Percentiles rank a stretch among this genome's conserved stretches.
Conservation (phyloP, 805 yeast species). For the Saccharomyces paradoxus region DNA sequence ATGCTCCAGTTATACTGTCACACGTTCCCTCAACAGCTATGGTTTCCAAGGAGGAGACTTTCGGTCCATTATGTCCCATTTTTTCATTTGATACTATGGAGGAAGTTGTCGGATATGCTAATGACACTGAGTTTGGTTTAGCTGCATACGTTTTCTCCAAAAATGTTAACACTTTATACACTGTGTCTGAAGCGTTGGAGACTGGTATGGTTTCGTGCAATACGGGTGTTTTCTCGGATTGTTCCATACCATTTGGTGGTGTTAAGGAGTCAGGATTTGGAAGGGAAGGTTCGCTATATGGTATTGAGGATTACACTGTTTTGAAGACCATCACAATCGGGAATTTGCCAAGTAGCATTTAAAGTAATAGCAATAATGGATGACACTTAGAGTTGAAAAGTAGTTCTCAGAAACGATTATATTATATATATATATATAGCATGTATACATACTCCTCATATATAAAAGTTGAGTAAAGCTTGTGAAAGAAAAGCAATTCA, state of each 20-base stretch:
- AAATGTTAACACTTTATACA: constrained; percentile 41
- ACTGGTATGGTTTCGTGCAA: constrained; percentile 61
- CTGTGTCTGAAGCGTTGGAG: constrained; percentile 49
- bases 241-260: constrained; percentile 55
- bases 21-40: constrained; percentile 44
- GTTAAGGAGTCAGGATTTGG: constrained; percentile 62
- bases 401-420: not conserved
- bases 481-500: not conserved
- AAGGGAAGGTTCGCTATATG: constrained; percentile 57
- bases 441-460: not conserved
- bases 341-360: constrained; percentile 18
- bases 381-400: not conserved
- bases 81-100: constrained; percentile 46
- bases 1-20: constrained; percentile 46
- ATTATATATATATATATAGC: not conserved
- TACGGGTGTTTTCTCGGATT: constrained; percentile 49
- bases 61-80: constrained; percentile 57
- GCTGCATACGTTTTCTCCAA: constrained; percentile 54
- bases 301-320: constrained; percentile 52
- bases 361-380: not conserved
- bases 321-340: constrained; percentile 47
- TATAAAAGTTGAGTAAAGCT: not conserved
- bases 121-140: constrained; percentile 48
- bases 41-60: constrained; percentile 51
- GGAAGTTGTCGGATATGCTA: constrained; percentile 46